A percentile compares a stretch with the other conserved stretches of the same genome.
These are phyloP conservation scores for Penicillium canariense DNA, from an alignment of 495 filamentous ascomycete genomes.

Conservation along the genomic window DNA sequence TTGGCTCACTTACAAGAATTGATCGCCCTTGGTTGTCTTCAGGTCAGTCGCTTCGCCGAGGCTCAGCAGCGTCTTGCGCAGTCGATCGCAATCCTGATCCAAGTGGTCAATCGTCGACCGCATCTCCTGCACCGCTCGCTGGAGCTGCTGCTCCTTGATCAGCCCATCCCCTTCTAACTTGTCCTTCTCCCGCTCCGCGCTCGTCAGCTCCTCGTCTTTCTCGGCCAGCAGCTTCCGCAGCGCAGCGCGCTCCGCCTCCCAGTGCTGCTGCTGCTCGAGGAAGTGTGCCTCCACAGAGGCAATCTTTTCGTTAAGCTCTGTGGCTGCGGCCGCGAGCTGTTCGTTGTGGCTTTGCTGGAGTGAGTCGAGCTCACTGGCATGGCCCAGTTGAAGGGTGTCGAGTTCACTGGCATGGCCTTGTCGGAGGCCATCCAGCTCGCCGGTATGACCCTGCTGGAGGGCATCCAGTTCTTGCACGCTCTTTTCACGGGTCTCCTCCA, in stretches of 20 bases:
- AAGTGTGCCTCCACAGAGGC: slow-evolving; percentile 35
- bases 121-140: slow-evolving; percentile 48
- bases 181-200: slow-evolving; percentile 49
- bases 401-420: slow-evolving; percentile 31
- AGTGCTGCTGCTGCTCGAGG: slow-evolving; percentile 37
- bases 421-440: slow-evolving; percentile 29
- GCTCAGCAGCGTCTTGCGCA: slow-evolving; percentile 56
- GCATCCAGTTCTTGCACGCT: slow-evolving; percentile 16
- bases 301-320: slow-evolving; percentile 38
- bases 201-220: slow-evolving; percentile 36
- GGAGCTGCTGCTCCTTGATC: slow-evolving; percentile 50
- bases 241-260: slow-evolving; percentile 33
- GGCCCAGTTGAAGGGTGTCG: slow-evolving; percentile 22
- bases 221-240: slow-evolving; percentile 39
- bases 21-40: slow-evolving; percentile 56
- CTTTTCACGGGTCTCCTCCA: slow-evolving; percentile 29
- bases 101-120: slow-evolving; percentile 51
- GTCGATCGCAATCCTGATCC: slow-evolving; percentile 53
- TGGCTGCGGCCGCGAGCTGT: slow-evolving; percentile 28
- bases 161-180: slow-evolving; percentile 45
- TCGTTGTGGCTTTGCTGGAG: slow-evolving; percentile 24
- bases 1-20: slow-evolving; percentile 60
- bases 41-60: slow-evolving; percentile 60
- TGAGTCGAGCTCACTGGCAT: slow-evolving; percentile 31
- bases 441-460: slow-evolving; percentile 25